These are phyloP conservation scores for Cornus florida DNA, from an alignment of 148 eudicot genomes.

Conservation along the genomic window DNA sequence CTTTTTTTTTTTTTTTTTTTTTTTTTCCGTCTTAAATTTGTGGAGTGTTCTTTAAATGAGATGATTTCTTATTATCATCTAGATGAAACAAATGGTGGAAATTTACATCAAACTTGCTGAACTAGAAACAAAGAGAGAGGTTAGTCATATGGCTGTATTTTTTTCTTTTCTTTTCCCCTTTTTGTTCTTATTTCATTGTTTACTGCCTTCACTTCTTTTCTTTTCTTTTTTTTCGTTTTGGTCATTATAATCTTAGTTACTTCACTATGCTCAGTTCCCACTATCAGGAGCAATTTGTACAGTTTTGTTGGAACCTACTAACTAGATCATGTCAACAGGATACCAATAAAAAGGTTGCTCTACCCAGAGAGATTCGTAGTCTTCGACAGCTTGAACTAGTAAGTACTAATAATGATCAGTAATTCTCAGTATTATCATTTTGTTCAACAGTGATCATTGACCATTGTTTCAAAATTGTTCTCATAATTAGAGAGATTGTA, in stretches of 20 bases:
- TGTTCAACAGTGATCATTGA: neutral
- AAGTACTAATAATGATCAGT: slow-evolving; percentile 27
- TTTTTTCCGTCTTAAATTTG: neutral
- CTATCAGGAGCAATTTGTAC: neutral
- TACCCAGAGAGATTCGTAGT: slow-evolving; percentile 91
- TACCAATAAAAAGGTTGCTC: slow-evolving; percentile 64
- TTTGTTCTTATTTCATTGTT: neutral
- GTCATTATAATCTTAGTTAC: neutral
- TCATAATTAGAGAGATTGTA: slow-evolving; percentile 1
- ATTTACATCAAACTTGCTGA: slow-evolving; percentile 95
- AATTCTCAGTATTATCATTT: neutral
- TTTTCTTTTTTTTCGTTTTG: neutral
- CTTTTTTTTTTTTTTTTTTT: neutral
- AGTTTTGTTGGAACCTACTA: slow-evolving; percentile 8
- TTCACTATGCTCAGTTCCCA: neutral
- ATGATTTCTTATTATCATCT: slow-evolving; percentile 9
- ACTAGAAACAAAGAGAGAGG: slow-evolving; percentile 94
- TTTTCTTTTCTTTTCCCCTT: slow-evolving; percentile 1
- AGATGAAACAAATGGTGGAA: slow-evolving; percentile 99
- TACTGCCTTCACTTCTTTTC: neutral
- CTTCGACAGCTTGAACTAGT: slow-evolving; percentile 93
- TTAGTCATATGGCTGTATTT: slow-evolving; percentile 18
- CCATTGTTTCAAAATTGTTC: neutral
- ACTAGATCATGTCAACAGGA: slow-evolving; percentile 53
- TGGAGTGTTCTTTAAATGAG: neutral